Percentiles rank a stretch among this genome's conserved stretches.
These are phyloP conservation scores for Trichophyton benhamiae DNA, from an alignment of 2,329 filamentous ascomycete species.

Conservation along the genomic window DNA sequence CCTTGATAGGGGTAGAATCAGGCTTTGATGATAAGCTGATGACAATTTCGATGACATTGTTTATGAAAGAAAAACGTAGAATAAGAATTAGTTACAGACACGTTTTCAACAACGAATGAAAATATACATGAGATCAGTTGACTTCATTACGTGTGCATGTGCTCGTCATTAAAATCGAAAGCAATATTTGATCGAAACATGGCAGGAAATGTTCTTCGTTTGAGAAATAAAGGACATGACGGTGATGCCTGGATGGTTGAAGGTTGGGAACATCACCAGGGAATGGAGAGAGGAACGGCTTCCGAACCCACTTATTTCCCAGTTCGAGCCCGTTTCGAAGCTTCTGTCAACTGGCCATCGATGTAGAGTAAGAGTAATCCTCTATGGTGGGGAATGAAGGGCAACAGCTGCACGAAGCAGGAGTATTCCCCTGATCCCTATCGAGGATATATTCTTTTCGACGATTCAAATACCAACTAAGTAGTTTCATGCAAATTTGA, in stretches of 20 bases:
- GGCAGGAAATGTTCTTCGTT: not conserved
- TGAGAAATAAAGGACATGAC: not conserved
- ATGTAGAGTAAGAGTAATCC: not conserved
- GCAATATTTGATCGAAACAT: not conserved
- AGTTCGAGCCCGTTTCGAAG: not conserved
- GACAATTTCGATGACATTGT: not conserved
- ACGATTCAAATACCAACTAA: not conserved
- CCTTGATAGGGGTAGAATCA: not conserved
- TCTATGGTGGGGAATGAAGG: not conserved
- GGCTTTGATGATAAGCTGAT: not conserved
- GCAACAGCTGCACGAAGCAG: not conserved
- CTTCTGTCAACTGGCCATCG: not conserved
- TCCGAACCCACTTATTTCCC: not conserved
- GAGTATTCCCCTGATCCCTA: not conserved
- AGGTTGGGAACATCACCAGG: not conserved
- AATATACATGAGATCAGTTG: conserved; percentile 3
- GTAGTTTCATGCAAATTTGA: not conserved
- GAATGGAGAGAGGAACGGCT: not conserved
- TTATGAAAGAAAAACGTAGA: not conserved
- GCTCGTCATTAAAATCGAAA: not conserved
- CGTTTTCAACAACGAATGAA: conserved; percentile 3
- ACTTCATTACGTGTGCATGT: not conserved
- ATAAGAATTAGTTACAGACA: not conserved
- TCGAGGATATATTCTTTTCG: not conserved
- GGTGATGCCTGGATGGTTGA: not conserved